Evolutionary conservation across 768 basidiomycete species (phyloP), one percentile per base, ranked within the genome.

Genomic region (Tulasnella sp.): DNA sequence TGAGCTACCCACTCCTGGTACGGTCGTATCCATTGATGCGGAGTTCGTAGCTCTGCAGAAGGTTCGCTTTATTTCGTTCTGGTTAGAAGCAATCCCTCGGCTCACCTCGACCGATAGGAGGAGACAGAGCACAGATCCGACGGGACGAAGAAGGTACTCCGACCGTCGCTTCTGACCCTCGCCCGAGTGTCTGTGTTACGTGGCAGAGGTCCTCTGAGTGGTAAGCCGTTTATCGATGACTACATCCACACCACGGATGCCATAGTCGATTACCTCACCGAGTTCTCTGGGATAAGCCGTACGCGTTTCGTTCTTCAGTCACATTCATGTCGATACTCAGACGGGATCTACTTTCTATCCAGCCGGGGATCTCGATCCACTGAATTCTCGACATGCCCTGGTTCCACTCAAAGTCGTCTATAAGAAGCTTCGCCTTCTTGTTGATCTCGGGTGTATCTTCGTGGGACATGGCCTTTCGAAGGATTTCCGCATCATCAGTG

Each of bases 41-140:
- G 95, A 99, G 68, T 99, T 99, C 68, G 95, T 99, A 23, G 87
- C 85, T 4, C 88, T 99, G 81, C 93, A 98, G 70, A 89, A 93
- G 76, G 90, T 86, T 62, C 49, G 64, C 49, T 41, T 58, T 15
- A 38, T 38, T 38, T 5, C 5, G 34, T 24, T 23, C 43, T 34
- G 42, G 34, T 27, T 38, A 7, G 47, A 21, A 49, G 21, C 13
- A 4, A 27, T 24, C 42, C 38, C 38, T 27, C 29, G 15, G 41
- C 56, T 51, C 41, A 51, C 56, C 56, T 29, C 19, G 50, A 7
- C 38, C 11, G 34, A 30, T 68, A 93, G 86, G 96, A 97, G 73
- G 96, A 98, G 70, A 87, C 85, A 29, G 96, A 99, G 68, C 88
- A 85, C 66, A 84, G 90, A 19, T 96, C 95, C 0, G 93, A 99